Evolutionary conservation across 139 green algal species (phyloP), one percentile per base, ranked within the genome.

Genomic region (Chlorella sp.): DNA sequence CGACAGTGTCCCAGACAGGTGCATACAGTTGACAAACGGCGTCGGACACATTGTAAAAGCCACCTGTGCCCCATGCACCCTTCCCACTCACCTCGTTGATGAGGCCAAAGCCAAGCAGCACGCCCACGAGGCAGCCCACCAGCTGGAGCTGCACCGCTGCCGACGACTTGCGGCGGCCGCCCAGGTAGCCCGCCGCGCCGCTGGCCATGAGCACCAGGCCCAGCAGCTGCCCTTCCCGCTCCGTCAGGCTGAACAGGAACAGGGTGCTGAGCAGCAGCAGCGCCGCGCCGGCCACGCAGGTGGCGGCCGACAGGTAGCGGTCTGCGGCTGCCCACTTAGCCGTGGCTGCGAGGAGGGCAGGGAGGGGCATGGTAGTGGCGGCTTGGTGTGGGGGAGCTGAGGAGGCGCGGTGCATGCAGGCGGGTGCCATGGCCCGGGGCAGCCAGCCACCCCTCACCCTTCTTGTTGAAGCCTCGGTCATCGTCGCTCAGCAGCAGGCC

Each of bases 101-200:
- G 11, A 60, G 83, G 32, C 82, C 39, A 32, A 92, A 92, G 17
- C 87, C 87, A 21, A 92, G 71, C 28, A 92, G 71, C n/a, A 87
- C 74, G n/a, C 87, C 88, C 16, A 92, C 51, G n/a, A 92, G 68
- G 36, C 83, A 88, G 28, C 55, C 72, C 3, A 91, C 47, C 30
- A 92, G 80, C 60, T 89, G 85, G 44, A 74, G 25, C 63, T 87
- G 91, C 38, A 84, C 44, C 9, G 88, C 20, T 36, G 83, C 81
- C 36, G 32, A 32, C 60, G 21, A 80, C 23, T 57, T 51, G 20
- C n/a, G 64, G 23, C 36, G 64, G 64, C 79, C 89, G 13, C 89
- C 89, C 20, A 78, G 15, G 63, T 84, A 88, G 26, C 87, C 88
- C 28, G 80, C 47, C 0, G 64, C 65, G 28, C 78, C 81, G 17